Percentiles rank a stretch among this genome's conserved stretches.
These are phyloP conservation scores for Yamadazyma epiphylla DNA, from an alignment of 1,139 yeast species.

Conservation along the genomic window DNA sequence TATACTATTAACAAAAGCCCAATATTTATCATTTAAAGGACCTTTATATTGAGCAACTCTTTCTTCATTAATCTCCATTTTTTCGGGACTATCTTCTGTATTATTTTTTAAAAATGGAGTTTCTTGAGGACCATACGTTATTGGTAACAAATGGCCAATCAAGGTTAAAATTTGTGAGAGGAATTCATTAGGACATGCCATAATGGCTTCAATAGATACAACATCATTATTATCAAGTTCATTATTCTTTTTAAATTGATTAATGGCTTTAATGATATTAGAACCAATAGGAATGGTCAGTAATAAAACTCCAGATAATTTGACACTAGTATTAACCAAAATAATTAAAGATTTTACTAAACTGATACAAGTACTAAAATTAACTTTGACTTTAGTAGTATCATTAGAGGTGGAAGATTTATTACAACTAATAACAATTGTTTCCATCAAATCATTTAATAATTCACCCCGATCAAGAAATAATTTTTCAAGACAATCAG, in stretches of 20 bases:
- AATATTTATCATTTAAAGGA: slow-evolving; percentile 23
- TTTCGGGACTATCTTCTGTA: slow-evolving; percentile 23
- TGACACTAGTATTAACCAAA: slow-evolving; percentile 34
- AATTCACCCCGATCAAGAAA: slow-evolving; percentile 26
- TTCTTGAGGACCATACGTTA: slow-evolving; percentile 23
- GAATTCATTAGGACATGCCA: slow-evolving; percentile 71
- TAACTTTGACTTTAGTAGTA: slow-evolving; percentile 20
- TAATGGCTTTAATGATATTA: slow-evolving; percentile 42
- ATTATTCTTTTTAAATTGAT: slow-evolving; percentile 25
- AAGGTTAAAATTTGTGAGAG: slow-evolving; percentile 54
- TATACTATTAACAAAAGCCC: slow-evolving; percentile 45
- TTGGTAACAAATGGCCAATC: slow-evolving; percentile 57
- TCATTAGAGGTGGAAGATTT: slow-evolving; percentile 15
- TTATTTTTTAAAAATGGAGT: slow-evolving; percentile 30
- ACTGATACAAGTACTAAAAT: slow-evolving; percentile 31
- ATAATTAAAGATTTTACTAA: slow-evolving; percentile 42
- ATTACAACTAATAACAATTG: slow-evolving; percentile 27
- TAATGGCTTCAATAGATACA: slow-evolving; percentile 62
- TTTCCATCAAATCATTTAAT: slow-evolving; percentile 23
- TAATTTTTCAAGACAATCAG: slow-evolving; percentile 45
- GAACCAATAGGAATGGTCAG: slow-evolving; percentile 37
- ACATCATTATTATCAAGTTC: slow-evolving; percentile 14
- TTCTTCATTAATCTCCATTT: slow-evolving; percentile 20
- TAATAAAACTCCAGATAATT: slow-evolving; percentile 37
- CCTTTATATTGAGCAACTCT: slow-evolving; percentile 24